Base-by-base conservation (phyloP, 306 rosid species). In the Fagus sylvatica region DNA sequence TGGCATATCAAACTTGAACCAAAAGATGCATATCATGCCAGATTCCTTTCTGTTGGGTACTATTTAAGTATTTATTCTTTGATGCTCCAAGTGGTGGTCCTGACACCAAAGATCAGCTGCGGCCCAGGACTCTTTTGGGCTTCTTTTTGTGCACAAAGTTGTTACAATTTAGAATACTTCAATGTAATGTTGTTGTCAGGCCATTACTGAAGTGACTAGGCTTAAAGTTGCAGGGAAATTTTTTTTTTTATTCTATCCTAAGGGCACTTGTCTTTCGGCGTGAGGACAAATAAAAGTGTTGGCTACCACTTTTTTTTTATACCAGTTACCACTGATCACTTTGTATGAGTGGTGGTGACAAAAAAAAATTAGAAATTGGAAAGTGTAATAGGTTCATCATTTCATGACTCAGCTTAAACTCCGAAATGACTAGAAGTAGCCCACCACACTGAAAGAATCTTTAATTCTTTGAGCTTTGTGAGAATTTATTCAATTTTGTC, bases 201-300 rank as follows among this genome's bases (percentile, higher is more conserved):
- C 36, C 78, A 74, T 46, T 43, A 22, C 19, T 73, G 54, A 80
- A 84, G 86, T 53, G 73, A 51, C 32, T 40, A 43, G 74, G 85
- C 77, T 70, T 74, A 79, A 74, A 74, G 80, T 78, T 71, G 86
- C 90, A 80, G 80, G 55, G 85, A 80, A 78, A 87, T 22, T 22
- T 22, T 22, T 22, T 77, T 81, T 79, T 72, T 65, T 85, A 84
- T 86, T 78, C 67, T 56, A 84, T 74, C 81, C 42, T 32, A 59
- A 46, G 15, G 51, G 61, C 40, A 53, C 56, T 48, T 41, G 40
- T 75, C 85, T 71, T 82, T 84, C 71, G 71, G 85, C 83, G 81
- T 22, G 64, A 49, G 28, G 60, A 56, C 68, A 13, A 77, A 78
- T 36, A 40, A 40, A 74, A 64, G 76, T 17, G 78, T 72, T 79